phyloP scores from a whole-genome alignment of 73 alveolate species.

The Paramecium caudatum region DNA sequence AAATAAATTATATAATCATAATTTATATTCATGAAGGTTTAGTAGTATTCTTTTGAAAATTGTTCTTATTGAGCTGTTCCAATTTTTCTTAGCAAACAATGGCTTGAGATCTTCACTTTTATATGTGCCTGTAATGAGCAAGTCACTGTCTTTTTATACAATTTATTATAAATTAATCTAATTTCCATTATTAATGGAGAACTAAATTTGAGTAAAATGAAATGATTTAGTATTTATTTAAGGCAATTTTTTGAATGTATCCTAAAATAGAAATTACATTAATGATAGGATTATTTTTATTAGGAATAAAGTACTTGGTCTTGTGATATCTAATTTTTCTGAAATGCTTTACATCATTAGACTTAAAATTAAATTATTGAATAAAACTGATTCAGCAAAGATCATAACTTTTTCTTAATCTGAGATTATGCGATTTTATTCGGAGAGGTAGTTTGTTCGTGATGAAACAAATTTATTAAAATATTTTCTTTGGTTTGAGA shows the following conservation, averaged over 20 bases:
- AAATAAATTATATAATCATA: conserved; percentile 17
- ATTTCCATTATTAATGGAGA: background rate
- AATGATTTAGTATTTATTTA: background rate
- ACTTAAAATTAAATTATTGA: background rate
- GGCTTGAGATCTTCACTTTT: background rate
- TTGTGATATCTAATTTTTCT: background rate
- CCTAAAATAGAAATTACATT: background rate
- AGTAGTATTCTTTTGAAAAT: background rate
- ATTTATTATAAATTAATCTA: background rate
- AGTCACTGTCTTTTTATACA: background rate
- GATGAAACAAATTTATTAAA: conserved; percentile 18
- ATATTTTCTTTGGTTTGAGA: background rate
- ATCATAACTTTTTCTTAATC: conserved; percentile 30
- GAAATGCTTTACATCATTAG: background rate
- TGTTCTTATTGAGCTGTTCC: background rate
- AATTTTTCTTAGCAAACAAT: background rate
- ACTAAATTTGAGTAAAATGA: background rate
- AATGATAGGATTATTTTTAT: background rate
- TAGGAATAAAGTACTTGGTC: conserved; percentile 7
- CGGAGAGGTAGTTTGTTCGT: background rate
- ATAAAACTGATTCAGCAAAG: conserved; percentile 13
- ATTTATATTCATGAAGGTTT: background rate
- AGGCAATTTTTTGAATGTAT: background rate
- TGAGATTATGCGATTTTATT: background rate
- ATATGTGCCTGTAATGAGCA: conserved; percentile 5